Base-by-base conservation (phyloP, 257 asterid genomes). In the Nicotiana sylvestris region DNA sequence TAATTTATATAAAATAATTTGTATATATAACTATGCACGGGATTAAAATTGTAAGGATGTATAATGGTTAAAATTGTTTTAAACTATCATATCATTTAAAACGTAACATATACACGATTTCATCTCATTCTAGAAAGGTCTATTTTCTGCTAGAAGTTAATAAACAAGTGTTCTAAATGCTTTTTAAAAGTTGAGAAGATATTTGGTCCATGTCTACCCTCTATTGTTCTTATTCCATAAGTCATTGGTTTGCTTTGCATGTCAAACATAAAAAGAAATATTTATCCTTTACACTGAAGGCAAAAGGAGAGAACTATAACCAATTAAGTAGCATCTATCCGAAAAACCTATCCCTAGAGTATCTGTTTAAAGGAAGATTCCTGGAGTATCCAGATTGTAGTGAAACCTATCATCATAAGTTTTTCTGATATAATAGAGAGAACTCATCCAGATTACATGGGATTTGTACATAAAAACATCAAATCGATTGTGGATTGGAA, bases 231-330 rank as follows among this genome's bases (percentile, higher is more conserved):
- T 12, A 46, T 27, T n/a, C 39, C 79, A 74, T 15, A 12, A 2
- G 35, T 21, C 35, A 21, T 57, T 70, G n/a, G 78, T 70, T 70
- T 70, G 78, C 78, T 43, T 70, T 70, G 43, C 78, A 43, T 21
- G 78, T 11, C 58, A 21, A 70, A 70, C 35, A n/a, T 21, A 21
- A 21, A 51, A 68, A 37, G 30, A 68, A 30, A 17, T 0, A 55
- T 37, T 11, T 33, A 68, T 66, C 49, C 49, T 66, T 7, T 66
- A 66, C 46, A 66, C 17, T 33, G 46, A 66, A 66, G 49, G 74
- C 49, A 15, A 35, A 66, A 30, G 46, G 49, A 66, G 39, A 66
- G 46, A 66, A 32, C 32, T 65, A 66, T 15, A 13, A 66, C 74
- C n/a, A 65, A 12, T 65, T 65, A 3, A 17, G 30, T 29, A 68